Conservation (phyloP, 768 basidiomycete genomes). For the Hortiboletus flavorubellus region DNA sequence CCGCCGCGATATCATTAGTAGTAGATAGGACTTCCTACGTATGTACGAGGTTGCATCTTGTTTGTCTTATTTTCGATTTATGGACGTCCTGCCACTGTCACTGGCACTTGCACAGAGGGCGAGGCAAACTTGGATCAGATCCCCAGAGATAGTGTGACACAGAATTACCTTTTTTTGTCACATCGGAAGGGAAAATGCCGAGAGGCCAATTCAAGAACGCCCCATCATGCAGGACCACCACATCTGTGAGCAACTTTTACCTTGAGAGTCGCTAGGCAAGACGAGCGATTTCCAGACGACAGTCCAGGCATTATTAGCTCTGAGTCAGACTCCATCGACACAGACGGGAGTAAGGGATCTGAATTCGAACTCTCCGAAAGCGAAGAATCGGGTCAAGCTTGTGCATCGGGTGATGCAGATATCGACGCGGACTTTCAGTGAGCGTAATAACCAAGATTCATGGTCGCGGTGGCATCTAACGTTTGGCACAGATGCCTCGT, state of each 20-base stretch:
- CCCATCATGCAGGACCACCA: neutral
- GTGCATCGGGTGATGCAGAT: constrained; percentile 2
- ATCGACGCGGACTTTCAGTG: constrained; percentile 25
- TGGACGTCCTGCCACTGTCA: no score
- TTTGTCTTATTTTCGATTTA: no score
- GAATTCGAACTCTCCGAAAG: constrained; percentile 12
- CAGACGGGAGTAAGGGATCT: constrained; percentile 2
- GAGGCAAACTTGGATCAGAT: no score
- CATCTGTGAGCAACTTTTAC: neutral
- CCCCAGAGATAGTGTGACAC: no score
- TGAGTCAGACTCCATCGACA: constrained; percentile 4
- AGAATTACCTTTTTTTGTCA: no score
- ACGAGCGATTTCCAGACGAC: constrained; percentile 9
- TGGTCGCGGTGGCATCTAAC: neutral
- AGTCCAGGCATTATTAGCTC: constrained; percentile 2
- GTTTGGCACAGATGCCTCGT: neutral
- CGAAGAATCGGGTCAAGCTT: constrained; percentile 1
- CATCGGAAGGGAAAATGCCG: no score
- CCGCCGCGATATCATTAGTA: neutral
- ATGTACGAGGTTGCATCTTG: no score
- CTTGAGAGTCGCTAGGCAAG: neutral
- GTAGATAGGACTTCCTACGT: no score
- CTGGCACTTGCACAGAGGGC: no score
- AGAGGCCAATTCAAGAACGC: no score
- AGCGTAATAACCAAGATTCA: no score